Evolutionary conservation across 768 basidiomycete genomes (phyloP), one percentile per base, ranked within the genome.

Genomic region (Calocybe gangraenosa): DNA sequence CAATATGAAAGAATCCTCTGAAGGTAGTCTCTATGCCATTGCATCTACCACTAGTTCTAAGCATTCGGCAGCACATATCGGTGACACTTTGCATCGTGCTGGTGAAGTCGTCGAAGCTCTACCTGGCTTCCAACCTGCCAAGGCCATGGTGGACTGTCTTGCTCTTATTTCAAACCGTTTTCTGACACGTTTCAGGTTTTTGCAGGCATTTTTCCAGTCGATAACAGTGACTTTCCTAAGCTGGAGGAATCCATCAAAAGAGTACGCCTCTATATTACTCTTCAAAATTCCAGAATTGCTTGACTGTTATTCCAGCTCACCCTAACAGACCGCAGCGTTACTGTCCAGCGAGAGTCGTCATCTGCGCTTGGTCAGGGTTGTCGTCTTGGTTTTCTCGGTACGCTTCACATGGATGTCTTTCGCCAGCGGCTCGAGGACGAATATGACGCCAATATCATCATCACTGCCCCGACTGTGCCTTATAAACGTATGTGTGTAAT

Each of bases 351-450:
- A 38, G 96, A 98, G 64, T 87, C 90, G 0, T 98, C 95, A 0
- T 81, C 88, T 4, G 96, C 96, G 8, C 75, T 99, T 8, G 94
- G 95, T 1, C 94, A 96, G 67, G 96, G 96, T 7, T 92, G 85
- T 60, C 79, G 96, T 35, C 78, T 99, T 5, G 96, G 96, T 0
- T 99, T 98, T 64, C 74, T 97, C 8, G 96, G 96, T 1, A 91
- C 92, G 4, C 66, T 99, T 47, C 96, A 99, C 60, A 93, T 98
- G 90, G 90, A 95, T 55, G 88, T 94, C 31, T 92, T 92, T 65
- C 84, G 93, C 17, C 96, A 99, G 61, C 79, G 96, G 11, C 71
- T 99, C 3, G 96, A 98, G 64, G 96, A 99, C 55, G 96, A 99
- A 62, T 92, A 96, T 55, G 84, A 92, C 47, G 89, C 93, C 23